These are phyloP conservation scores for Phaeophleospora eucalypticola DNA, from an alignment of 2,329 filamentous ascomycete genomes.

Conservation along the genomic window DNA sequence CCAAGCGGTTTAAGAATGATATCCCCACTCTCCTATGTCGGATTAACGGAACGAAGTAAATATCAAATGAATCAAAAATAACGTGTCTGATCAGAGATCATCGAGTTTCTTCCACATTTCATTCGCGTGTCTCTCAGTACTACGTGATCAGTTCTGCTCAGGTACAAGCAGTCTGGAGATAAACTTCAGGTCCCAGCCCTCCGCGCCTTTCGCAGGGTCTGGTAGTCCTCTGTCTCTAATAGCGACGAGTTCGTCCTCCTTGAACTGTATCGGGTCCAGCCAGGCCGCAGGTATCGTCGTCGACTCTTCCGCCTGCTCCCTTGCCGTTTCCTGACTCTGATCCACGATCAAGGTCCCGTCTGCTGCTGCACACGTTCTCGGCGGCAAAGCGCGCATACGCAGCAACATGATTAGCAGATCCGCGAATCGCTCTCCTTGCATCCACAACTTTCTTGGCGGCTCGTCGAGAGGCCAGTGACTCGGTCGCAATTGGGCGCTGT, in stretches of 20 bases:
- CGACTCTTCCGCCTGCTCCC: constrained; percentile 14
- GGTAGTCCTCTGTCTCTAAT: constrained; percentile 14
- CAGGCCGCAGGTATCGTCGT: constrained; percentile 16
- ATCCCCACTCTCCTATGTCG: constrained; percentile 19
- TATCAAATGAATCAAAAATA: background rate
- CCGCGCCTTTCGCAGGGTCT: background rate
- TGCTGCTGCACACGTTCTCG: constrained; percentile 29
- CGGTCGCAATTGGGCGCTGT: constrained; percentile 8
- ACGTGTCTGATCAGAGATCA: too few relatives aligned
- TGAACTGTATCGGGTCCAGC: constrained; percentile 18
- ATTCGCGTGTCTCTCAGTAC: too few relatives aligned
- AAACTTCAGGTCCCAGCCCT: constrained; percentile 24
- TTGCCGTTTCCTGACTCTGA: background rate
- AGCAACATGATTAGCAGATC: constrained; percentile 56
- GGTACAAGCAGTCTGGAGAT: constrained; percentile 20
- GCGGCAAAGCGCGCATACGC: constrained; percentile 51
- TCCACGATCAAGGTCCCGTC: constrained; percentile 7
- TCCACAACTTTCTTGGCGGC: constrained; percentile 48
- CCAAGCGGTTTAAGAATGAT: constrained; percentile 22
- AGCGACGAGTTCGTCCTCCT: constrained; percentile 10
- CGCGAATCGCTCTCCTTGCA: constrained; percentile 56
- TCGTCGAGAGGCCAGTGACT: constrained; percentile 52
- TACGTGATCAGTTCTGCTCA: constrained; percentile 3
- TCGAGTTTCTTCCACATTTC: too few relatives aligned
- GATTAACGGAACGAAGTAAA: constrained; percentile 1